Base-by-base conservation (phyloP, 2,329 filamentous ascomycete species). In the Clarireedia monteithiana region DNA sequence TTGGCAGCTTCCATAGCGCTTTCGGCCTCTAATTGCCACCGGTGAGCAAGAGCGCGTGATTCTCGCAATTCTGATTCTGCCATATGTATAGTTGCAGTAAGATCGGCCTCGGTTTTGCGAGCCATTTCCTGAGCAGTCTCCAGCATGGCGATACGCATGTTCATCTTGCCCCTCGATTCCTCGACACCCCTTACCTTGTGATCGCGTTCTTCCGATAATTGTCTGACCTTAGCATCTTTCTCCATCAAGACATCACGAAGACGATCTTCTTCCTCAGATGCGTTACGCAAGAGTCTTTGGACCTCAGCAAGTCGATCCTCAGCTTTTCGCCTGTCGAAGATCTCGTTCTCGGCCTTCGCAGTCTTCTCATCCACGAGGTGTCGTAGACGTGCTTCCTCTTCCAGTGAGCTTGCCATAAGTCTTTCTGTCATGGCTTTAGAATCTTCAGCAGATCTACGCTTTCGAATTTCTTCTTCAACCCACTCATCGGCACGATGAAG, bases 261-360 rank as follows among this genome's bases (percentile, higher is more conserved):
- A 53, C 85, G 80, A 60, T 79, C 79, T 61, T 88, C 85, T 66
- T 91, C 86, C 66, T 89, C 85, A n/a, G 86, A 81, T 5, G 86
- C 81, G 60, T 84, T 79, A 57, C 82, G 80, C 26, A 90, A 76
- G 23, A 86, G 77, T 54, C 83, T 78, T 69, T 91, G 85, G n/a
- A 84, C 77, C 66, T 91, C 86, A 5, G 84, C 80, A 14, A 89
- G 74, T 58, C 82, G 81, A 65, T 91, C 88, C 68, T 91, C 87
- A 1, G 85, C 84, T 36, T 82, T 77, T 53, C 86, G 80, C 57
- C 87, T 82, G 48, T 73, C 72, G 46, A 78, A 74, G 58, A 85
- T 73, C 64, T 91, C 86, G 52, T 81, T 73, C 60, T 90, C 85
- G 1, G 78, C 79, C 55, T 79, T 78, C 38, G 77, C 40, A 15